These are phyloP conservation scores for Aquilaria sinensis DNA, from an alignment of 345 rosid genomes.

Conservation along the genomic window DNA sequence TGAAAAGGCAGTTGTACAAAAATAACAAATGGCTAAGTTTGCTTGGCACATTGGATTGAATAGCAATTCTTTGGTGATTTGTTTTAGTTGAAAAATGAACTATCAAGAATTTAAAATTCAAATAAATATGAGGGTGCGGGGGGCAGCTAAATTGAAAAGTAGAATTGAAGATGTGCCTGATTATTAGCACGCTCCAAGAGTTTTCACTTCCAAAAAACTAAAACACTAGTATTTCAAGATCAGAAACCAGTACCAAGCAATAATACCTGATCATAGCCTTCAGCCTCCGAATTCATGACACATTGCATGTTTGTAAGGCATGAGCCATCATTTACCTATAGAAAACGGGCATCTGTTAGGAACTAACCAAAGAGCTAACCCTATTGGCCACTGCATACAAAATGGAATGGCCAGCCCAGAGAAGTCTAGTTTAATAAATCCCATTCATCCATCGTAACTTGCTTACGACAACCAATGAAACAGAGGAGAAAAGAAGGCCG, in stretches of 20 bases:
- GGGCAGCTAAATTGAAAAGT: background rate
- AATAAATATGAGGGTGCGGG: background rate
- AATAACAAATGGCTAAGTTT: background rate
- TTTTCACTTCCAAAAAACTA: background rate
- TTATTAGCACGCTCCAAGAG: no score
- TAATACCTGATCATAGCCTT: conserved; percentile 88
- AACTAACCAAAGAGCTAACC: no score
- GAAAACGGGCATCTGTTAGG: background rate
- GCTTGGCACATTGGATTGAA: background rate
- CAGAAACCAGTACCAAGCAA: background rate
- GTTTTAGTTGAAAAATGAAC: background rate
- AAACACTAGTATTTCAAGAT: background rate
- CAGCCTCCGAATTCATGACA: conserved; percentile 69
- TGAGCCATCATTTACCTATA: conserved; percentile 88
- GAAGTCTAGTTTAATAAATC: no score
- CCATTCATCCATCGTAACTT: no score
- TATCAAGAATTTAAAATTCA: no score
- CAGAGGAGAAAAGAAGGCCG: background rate
- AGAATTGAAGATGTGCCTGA: no score
- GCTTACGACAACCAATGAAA: no score
- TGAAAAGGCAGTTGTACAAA: background rate
- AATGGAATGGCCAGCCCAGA: no score
- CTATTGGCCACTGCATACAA: no score
- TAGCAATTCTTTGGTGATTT: background rate
- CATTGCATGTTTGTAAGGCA: conserved; percentile 97